Evolutionary conservation across 495 filamentous ascomycete species (phyloP), one percentile per base, ranked within the genome.

Genomic region (Penicillium canariense): DNA sequence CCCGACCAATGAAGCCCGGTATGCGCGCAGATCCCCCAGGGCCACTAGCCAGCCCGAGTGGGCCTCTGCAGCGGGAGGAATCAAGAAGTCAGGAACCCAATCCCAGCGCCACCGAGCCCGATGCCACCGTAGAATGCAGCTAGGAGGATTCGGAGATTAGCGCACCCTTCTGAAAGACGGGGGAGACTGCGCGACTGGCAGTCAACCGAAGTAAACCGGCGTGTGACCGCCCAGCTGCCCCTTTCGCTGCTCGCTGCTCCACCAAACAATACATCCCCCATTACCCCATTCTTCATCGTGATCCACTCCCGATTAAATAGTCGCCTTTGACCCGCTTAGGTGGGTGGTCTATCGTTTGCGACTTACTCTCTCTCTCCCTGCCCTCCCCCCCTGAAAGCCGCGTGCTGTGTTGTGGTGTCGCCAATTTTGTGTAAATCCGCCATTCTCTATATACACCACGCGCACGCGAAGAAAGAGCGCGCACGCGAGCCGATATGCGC

Each of bases 401-500:
- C 20, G n/a, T n/a, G 38, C 25, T 14, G 43, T 46, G 14, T 27
- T 12, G 43, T 30, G 43, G 14, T 30, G 15, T 46, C 12, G 43
- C 25, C 20, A 15, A 46, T 46, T 30, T 8, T 30, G 26, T 27
- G 26, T 7, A 46, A 11, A n/a, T 22, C 14, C 9, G 14, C n/a
- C 25, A 30, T 30, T 30, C 23, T 17, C 17, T 43, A 23, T 32
- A 40, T 43, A 28, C 11, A 30, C 25, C 26, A 43, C 5, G 11
- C 17, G 49, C 17, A 23, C 30, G 22, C 2, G 0, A 48, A 34
- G 12, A 35, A 31, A 12, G 25, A 31, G 18, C 11, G 18, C 20
- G 15, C 10, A 38, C 39, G 42, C 50, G 17, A 26, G 3, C 25
- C 55, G 62, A 30, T 31, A 76, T 76, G 73, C 72, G 66, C 55